Evolutionary conservation across 148 eudicot genomes (phyloP), one percentile per base, ranked within the genome.

Genomic region (Camellia sinensis): DNA sequence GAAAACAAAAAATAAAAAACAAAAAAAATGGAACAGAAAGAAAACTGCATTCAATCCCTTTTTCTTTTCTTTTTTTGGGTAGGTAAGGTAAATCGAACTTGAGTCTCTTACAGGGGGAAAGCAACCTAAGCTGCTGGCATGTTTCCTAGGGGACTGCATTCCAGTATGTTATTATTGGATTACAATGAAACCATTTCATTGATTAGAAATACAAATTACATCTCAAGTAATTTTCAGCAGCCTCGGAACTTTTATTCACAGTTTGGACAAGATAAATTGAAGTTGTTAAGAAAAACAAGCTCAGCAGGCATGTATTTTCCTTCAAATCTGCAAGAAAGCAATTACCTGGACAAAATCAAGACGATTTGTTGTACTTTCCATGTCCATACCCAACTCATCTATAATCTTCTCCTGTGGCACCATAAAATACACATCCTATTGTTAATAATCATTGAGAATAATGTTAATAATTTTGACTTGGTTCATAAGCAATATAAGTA

Each of bases 271-370:
- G 48, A 54, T 41, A 52, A 65, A 46, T 11, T 48, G 52, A 4
- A 48, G 52, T 5, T 48, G 5, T 48, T 48, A 48, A 48, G 52
- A 48, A 48, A 48, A 48, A 48, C 7, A 7, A 7, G 6, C 52
- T 48, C 52, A 48, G 6, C 7, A 48, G 2, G 52, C 52, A 48
- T 48, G 14, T 22, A 59, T 50, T 70, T 22, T 1, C 48, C 50
- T 62, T 13, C 59, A 40, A 57, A 8, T 44, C 45, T 56, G 54
- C 17, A 0, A 68, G 59, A 50, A 67, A 70, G 66, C 37, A 71
- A 73, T 66, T 15, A 95, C 98, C 98, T 95, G 98, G 86, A 95
- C 94, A 84, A 96, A 96, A 78, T 96, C 99, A 73, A 96, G 94
- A 74, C 98, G 93, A 75, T 93, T 92, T 65, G 98, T 88, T 45